Evolutionary conservation across 306 rosid species (phyloP).

Genomic region (Sphenostylis stenocarpa): DNA sequence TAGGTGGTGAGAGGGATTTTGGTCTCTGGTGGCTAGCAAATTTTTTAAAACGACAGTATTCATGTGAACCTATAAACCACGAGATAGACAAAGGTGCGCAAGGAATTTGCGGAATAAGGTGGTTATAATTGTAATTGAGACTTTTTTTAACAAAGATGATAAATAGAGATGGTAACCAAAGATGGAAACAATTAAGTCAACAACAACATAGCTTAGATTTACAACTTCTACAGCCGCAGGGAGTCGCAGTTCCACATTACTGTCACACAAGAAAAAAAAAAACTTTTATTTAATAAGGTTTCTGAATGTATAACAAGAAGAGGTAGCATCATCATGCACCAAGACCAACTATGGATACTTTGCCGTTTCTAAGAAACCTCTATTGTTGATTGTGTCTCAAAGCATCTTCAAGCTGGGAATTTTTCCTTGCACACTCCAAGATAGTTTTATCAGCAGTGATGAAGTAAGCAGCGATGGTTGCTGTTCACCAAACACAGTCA

Average conservation of each 20-base stretch:
- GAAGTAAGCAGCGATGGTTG: conserved; percentile 74
- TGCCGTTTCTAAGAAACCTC: conserved; percentile 12
- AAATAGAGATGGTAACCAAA: neutral
- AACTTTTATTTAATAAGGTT: conserved; percentile 10
- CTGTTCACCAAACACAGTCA: conserved; percentile 55
- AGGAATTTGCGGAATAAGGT: neutral
- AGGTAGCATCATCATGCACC: conserved; percentile 15
- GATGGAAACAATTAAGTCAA: conserved; percentile 5
- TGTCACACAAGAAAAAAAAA: neutral
- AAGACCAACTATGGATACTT: neutral
- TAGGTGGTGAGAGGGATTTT: too few relatives aligned
- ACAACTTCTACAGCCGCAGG: neutral
- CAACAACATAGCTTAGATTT: neutral
- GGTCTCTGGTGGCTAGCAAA: too few relatives aligned
- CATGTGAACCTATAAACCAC: neutral
- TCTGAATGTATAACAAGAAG: conserved; percentile 1
- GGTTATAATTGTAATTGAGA: too few relatives aligned
- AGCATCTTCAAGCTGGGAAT: conserved; percentile 64
- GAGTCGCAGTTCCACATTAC: conserved; percentile 5
- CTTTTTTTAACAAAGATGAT: too few relatives aligned
- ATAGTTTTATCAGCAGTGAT: conserved; percentile 82
- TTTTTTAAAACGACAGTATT: too few relatives aligned
- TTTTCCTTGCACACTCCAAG: conserved; percentile 86
- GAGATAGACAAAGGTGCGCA: neutral
- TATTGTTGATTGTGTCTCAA: conserved; percentile 51